These are phyloP conservation scores for Citrus sp. DNA, from an alignment of 345 rosid genomes.

Conservation along the genomic window DNA sequence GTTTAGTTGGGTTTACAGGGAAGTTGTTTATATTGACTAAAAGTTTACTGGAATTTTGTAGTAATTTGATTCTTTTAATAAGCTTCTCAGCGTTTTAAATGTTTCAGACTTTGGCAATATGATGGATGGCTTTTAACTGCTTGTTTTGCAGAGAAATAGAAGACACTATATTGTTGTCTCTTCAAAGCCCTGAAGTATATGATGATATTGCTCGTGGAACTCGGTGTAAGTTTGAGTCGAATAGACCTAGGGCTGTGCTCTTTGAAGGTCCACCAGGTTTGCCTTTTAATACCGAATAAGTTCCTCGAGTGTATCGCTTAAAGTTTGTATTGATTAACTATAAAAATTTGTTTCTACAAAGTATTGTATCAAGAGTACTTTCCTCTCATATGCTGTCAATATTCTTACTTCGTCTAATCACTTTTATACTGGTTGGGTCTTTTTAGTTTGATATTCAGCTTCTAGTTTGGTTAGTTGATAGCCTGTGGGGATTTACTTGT, in stretches of 20 bases:
- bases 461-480: neutral
- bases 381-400: neutral
- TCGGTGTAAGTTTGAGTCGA: conserved; percentile 77
- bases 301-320: neutral
- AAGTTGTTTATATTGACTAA: neutral
- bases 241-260: conserved; percentile 91
- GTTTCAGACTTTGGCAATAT: neutral
- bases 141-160: conserved; percentile 71
- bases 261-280: conserved; percentile 98
- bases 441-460: neutral
- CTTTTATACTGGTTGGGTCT: neutral
- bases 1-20: neutral
- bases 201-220: conserved; percentile 94
- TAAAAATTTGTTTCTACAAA: neutral
- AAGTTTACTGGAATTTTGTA: neutral
- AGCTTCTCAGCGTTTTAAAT: neutral
- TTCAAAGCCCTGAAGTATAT: conserved; percentile 80
- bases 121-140: neutral
- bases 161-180: conserved; percentile 81
- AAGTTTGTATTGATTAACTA: neutral
- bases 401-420: neutral
- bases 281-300: conserved; percentile 10
- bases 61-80: neutral
- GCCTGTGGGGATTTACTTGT: conserved; percentile 9
- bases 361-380: neutral